Conservation (phyloP, 495 filamentous ascomycete species). For the Penicillium daleae region DNA sequence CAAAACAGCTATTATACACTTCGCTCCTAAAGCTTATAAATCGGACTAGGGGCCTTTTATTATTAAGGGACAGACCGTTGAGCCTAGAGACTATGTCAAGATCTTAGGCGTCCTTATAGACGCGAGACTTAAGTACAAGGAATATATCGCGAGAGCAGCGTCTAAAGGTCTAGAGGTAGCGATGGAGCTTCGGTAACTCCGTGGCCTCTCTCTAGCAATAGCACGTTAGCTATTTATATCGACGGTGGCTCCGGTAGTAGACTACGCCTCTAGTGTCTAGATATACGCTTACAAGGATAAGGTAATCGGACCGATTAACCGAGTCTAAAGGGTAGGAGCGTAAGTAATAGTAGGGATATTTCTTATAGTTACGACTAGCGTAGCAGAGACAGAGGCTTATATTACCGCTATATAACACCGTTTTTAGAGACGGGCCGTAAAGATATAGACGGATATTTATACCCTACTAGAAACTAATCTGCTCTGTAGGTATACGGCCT, state of each 20-base stretch:
- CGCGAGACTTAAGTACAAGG: constrained; percentile 15
- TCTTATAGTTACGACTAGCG: constrained; percentile 18
- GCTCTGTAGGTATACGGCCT: constrained; percentile 21
- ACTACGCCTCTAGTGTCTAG: constrained; percentile 40
- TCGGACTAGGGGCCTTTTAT: too few relatives aligned
- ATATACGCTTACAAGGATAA: constrained; percentile 35
- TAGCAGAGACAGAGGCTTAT: constrained; percentile 19
- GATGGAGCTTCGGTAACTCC: constrained; percentile 31
- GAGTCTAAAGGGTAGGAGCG: constrained; percentile 27
- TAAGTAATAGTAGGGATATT: constrained; percentile 36
- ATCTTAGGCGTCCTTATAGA: too few relatives aligned
- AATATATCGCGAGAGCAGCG: constrained; percentile 24
- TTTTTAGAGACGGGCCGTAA: constrained; percentile 28
- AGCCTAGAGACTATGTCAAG: too few relatives aligned
- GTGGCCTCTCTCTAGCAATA: constrained; percentile 26
- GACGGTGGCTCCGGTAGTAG: constrained; percentile 33
- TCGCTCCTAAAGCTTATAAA: too few relatives aligned
- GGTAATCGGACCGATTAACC: constrained; percentile 19
- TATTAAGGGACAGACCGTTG: too few relatives aligned
- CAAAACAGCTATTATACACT: too few relatives aligned
- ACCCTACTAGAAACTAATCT: constrained; percentile 29
- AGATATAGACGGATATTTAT: constrained; percentile 31
- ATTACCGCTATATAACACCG: constrained; percentile 26
- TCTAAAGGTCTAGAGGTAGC: constrained; percentile 32
- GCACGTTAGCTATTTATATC: constrained; percentile 22